phyloP scores from a whole-genome alignment of 2,329 filamentous ascomycete genomes.

The Stemphylium beticola region DNA sequence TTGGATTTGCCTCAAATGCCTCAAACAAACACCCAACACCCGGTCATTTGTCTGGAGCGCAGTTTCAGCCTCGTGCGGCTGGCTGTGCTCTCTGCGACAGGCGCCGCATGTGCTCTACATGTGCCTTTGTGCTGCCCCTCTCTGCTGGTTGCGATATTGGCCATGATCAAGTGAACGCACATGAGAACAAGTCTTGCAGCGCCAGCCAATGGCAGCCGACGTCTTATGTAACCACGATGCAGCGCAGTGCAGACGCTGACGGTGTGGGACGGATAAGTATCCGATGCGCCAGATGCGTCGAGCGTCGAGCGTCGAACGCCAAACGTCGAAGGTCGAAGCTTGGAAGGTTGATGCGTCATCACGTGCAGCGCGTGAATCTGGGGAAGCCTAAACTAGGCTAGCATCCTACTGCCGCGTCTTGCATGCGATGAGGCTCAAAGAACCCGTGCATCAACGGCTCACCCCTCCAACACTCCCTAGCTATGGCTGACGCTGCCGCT shows the following conservation, averaged over 20 bases:
- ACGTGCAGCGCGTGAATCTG: slow-evolving; percentile 20
- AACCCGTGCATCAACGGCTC: background rate
- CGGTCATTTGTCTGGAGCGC: background rate
- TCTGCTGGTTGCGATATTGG: background rate
- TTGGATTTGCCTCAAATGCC: slow-evolving; percentile 31
- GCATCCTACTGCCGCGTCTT: slow-evolving; percentile 10
- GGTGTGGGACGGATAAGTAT: slow-evolving; percentile 22
- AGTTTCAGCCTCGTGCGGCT: background rate
- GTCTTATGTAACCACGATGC: slow-evolving; percentile 17
- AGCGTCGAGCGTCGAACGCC: too few species aligned
- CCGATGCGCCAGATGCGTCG: slow-evolving; percentile 13
- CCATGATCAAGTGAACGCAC: background rate
- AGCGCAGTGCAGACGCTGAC: slow-evolving; percentile 11
- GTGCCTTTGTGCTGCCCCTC: background rate
- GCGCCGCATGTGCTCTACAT: background rate
- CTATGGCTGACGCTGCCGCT: slow-evolving; percentile 47
- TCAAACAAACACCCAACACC: slow-evolving; percentile 25
- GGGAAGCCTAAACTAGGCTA: slow-evolving; percentile 21
- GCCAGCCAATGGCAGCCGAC: slow-evolving; percentile 19
- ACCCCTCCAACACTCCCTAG: slow-evolving; percentile 15
- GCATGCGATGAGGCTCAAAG: background rate
- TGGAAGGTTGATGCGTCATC: slow-evolving; percentile 10
- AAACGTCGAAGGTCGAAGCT: too few species aligned
- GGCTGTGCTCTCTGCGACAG: background rate
- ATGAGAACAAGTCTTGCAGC: background rate